These are phyloP conservation scores for Schizothecium vesticola DNA, from an alignment of 495 filamentous ascomycete genomes.

Conservation along the genomic window DNA sequence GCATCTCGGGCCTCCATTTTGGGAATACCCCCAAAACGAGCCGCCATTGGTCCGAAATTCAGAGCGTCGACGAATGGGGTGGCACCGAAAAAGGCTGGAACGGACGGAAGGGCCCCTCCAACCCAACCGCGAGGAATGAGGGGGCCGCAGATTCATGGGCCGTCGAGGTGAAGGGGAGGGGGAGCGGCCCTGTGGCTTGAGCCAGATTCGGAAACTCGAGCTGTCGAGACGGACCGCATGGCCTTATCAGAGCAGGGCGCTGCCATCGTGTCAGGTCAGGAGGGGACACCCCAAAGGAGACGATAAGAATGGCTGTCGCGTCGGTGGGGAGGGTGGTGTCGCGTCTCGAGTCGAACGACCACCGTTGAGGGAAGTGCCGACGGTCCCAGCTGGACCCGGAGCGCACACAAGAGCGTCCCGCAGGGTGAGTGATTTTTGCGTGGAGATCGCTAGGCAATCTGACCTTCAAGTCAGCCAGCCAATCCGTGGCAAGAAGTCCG, in stretches of 20 bases:
- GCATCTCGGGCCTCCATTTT: conserved; percentile 29
- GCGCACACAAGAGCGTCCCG: not conserved
- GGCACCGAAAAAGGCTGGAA: conserved; percentile 11
- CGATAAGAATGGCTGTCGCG: not conserved
- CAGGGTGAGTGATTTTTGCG: not conserved
- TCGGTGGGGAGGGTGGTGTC: conserved; percentile 3
- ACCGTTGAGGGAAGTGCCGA: not conserved
- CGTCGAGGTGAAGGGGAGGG: not conserved
- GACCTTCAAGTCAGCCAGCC: conserved; percentile 10
- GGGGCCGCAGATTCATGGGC: conserved; percentile 13
- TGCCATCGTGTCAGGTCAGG: conserved; percentile 1
- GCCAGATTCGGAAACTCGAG: conserved; percentile 10
- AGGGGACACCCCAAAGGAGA: not conserved
- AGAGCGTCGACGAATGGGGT: conserved; percentile 21
- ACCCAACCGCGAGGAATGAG: not conserved
- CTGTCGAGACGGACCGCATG: conserved; percentile 1
- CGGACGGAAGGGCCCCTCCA: conserved; percentile 9
- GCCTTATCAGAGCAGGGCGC: conserved; percentile 1
- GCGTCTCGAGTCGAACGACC: not conserved
- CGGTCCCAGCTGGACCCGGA: conserved; percentile 7
- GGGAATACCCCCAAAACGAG: conserved; percentile 18
- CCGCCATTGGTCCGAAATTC: conserved; percentile 23
- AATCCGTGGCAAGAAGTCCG: conserved; percentile 15
- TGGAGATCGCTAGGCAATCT: conserved; percentile 16
- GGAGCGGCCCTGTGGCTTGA: not conserved